Conservation (phyloP, 805 yeast genomes). For the Schizosaccharomyces octosporus region DNA sequence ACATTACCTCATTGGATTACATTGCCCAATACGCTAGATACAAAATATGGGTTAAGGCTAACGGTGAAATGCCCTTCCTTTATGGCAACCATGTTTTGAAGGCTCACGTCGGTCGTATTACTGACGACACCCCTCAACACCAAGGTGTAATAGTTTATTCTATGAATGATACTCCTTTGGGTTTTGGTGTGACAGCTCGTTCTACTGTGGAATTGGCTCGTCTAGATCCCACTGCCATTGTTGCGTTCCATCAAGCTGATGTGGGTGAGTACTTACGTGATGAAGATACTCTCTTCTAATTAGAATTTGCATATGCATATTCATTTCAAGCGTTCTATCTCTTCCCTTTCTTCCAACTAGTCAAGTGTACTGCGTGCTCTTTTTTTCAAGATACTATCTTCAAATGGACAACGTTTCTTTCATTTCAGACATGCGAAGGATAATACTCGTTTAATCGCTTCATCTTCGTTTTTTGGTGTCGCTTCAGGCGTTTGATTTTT, state of each 20-base stretch:
- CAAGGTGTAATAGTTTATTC: conserved; percentile 82
- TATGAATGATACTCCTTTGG: conserved; percentile 67
- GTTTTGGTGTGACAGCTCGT: conserved; percentile 86
- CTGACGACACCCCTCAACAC: conserved; percentile 94
- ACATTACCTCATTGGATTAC: conserved; percentile 69
- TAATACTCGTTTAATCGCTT: too few species aligned
- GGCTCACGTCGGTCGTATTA: conserved; percentile 90
- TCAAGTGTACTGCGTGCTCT: too few species aligned
- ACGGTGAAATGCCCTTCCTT: conserved; percentile 95
- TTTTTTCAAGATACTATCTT: too few species aligned
- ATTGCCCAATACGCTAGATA: conserved; percentile 72
- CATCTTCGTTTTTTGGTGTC: too few species aligned
- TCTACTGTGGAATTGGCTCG: conserved; percentile 70
- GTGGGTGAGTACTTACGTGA: conserved; percentile 95
- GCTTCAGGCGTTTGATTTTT: too few species aligned
- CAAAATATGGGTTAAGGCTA: conserved; percentile 86
- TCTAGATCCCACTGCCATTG: conserved; percentile 80
- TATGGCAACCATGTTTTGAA: conserved; percentile 91
- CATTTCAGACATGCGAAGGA: too few species aligned
- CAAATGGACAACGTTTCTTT: too few species aligned
- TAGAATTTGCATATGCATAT: background rate
- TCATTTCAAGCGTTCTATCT: too few species aligned
- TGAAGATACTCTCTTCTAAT: conserved; percentile 64
- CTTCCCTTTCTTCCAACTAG: too few species aligned
- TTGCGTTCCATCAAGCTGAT: conserved; percentile 90